phyloP scores from a whole-genome alignment of 306 rosid species.

The Lathyrus sativus region DNA sequence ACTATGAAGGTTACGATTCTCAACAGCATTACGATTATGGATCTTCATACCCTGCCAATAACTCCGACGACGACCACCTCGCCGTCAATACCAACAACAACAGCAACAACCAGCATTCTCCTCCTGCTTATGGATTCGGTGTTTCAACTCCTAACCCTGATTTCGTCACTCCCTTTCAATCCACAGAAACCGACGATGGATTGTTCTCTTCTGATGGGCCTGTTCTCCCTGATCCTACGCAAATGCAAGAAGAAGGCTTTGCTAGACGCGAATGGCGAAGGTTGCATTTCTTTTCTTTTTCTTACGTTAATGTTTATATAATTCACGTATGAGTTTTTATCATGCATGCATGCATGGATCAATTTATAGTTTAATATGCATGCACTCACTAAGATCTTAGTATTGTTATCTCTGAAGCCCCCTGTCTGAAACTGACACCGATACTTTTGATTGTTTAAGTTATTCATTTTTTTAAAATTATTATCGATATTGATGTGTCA shows the following conservation, averaged over 20 bases:
- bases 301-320: neutral
- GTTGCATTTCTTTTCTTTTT: conserved; percentile 44
- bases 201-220: conserved; percentile 60
- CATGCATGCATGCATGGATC: no score
- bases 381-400: no score
- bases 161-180: conserved; percentile 58
- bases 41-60: conserved; percentile 34
- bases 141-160: conserved; percentile 50
- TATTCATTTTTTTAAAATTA: no score
- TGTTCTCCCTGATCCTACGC: conserved; percentile 62
- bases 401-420: no score
- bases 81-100: conserved; percentile 1
- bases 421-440: no score
- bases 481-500: no score
- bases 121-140: conserved; percentile 53
- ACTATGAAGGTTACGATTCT: conserved; percentile 37
- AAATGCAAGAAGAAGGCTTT: conserved; percentile 77
- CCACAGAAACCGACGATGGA: conserved; percentile 20
- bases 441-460: no score
- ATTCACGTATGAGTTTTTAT: no score
- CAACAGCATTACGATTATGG: conserved; percentile 38
- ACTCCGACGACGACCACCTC: conserved; percentile 35
- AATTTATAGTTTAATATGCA: no score
- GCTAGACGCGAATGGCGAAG: conserved; percentile 92
- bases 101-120: conserved; percentile 36